A percentile compares a stretch with the other conserved stretches of the same genome.
These are phyloP conservation scores for Talaromyces sp. DNA, from an alignment of 2,329 filamentous ascomycete species.

Conservation along the genomic window DNA sequence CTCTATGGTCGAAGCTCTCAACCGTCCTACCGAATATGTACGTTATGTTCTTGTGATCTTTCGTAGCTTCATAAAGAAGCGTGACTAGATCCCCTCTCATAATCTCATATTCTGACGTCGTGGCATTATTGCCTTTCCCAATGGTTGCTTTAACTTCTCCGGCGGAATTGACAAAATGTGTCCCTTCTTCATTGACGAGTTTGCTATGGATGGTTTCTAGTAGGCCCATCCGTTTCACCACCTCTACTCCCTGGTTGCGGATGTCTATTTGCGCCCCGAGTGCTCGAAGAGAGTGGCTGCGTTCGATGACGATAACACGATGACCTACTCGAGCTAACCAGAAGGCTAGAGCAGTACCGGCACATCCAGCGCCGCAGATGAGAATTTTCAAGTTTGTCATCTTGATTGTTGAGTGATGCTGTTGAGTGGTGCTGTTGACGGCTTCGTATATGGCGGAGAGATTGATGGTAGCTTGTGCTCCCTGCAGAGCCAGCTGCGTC, in stretches of 20 bases:
- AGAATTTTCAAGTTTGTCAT: constrained; percentile 52
- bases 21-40: constrained; percentile 40
- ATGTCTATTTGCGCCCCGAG: constrained; percentile 59
- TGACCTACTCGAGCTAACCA: constrained; percentile 51
- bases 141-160: constrained; percentile 48
- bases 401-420: too few relatives aligned
- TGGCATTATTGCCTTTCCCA: constrained; percentile 36
- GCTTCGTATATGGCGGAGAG: too few relatives aligned
- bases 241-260: constrained; percentile 54
- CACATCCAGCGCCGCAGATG: constrained; percentile 48
- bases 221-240: constrained; percentile 58
- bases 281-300: constrained; percentile 46
- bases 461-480: too few relatives aligned
- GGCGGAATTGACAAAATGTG: constrained; percentile 49
- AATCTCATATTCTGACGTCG: constrained; percentile 58
- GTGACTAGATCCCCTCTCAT: constrained; percentile 56
- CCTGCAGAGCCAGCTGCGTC: too few relatives aligned
- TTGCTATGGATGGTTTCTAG: constrained; percentile 44
- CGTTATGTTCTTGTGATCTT: constrained; percentile 19
- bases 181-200: constrained; percentile 52
- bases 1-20: constrained; percentile 25
- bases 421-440: too few relatives aligned
- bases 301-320: constrained; percentile 48
- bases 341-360: constrained; percentile 51
- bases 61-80: constrained; percentile 43